Evolutionary conservation across 1,284 basidiomycete genomes (phyloP).

Genomic region (Apiotrichum brassicae): DNA sequence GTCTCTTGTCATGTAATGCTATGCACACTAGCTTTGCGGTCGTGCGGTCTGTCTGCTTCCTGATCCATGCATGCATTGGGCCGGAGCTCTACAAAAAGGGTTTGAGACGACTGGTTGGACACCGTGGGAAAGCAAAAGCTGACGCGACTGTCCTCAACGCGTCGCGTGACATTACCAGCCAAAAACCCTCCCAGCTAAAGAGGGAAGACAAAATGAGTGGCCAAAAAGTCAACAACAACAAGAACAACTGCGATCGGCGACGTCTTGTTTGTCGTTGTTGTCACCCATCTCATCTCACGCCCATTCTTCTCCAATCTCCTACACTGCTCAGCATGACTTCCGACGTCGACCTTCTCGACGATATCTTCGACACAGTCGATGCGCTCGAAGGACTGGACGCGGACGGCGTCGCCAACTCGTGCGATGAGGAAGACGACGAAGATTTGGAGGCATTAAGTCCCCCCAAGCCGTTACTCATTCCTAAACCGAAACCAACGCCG

Average conservation of each 20-base stretch:
- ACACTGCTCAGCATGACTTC: background rate
- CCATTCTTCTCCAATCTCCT: constrained; percentile 8
- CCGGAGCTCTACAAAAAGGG: too few species aligned
- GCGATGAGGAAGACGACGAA: constrained; percentile 19
- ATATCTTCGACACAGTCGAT: constrained; percentile 16
- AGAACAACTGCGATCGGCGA: too few species aligned
- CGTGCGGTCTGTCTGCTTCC: too few species aligned
- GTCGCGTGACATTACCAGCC: too few species aligned
- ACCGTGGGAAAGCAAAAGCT: background rate
- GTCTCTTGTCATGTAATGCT: too few species aligned
- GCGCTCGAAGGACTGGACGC: constrained; percentile 6
- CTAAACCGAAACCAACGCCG: background rate
- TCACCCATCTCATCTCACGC: constrained; percentile 5
- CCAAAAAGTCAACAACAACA: background rate
- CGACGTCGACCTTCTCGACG: constrained; percentile 13
- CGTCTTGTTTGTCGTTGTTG: too few species aligned
- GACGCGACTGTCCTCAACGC: constrained; percentile 13
- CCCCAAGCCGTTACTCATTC: background rate
- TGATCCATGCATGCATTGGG: too few species aligned
- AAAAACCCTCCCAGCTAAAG: too few species aligned
- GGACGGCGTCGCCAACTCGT: constrained; percentile 15
- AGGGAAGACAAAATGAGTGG: too few species aligned
- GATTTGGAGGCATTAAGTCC: constrained; percentile 1
- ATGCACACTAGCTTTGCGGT: too few species aligned
- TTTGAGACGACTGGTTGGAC: too few species aligned